Evolutionary conservation across 306 rosid genomes (phyloP), one percentile per base, ranked within the genome.

Genomic region (Inga laurina): DNA sequence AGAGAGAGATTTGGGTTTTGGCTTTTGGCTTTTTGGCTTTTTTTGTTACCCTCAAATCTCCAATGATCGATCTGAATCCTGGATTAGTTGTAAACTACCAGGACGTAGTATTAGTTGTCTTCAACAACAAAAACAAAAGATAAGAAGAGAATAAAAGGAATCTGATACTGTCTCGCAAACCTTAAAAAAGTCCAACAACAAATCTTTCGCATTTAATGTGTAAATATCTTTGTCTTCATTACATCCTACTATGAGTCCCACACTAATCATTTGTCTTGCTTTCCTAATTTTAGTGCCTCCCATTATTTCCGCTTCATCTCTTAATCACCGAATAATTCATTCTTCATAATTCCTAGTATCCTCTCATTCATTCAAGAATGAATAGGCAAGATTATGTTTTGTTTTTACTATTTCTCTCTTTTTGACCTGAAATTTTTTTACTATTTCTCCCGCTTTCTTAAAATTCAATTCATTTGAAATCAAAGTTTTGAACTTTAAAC

Each of bases 281-380:
- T 72, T 72, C 76, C 57, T 21, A 22, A 44, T 45, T 70, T 70
- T 45, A 70, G 75, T 70, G 75, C 52, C 46, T 39, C 10, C 74
- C 62, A 21, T 19, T 54, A 70, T 70, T 44, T 51, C 71, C 64
- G 3, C 49, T 52, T 62, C 39, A 51, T 34, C 61, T 35, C 79
- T 35, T 54, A 37, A 54, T 74, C 78, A 71, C 65, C 64, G n/a
- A 49, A 73, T 52, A 9, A 49, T 46, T 72, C 49, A 83, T 81
- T 65, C 19, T 73, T 49, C 87, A 83, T 86, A 4, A 81, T 79
- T 72, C 72, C 87, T 83, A 56, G 76, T 54, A 44, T 44, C 48
- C 80, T 74, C 83, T 8, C 84, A 84, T 81, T 81, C 74, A 87
- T 73, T 83, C 69, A 35, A 18, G 15, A 59, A 65, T 18, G 21